Base-by-base conservation (phyloP, 768 basidiomycete species). In the Tulasnella sp. region DNA sequence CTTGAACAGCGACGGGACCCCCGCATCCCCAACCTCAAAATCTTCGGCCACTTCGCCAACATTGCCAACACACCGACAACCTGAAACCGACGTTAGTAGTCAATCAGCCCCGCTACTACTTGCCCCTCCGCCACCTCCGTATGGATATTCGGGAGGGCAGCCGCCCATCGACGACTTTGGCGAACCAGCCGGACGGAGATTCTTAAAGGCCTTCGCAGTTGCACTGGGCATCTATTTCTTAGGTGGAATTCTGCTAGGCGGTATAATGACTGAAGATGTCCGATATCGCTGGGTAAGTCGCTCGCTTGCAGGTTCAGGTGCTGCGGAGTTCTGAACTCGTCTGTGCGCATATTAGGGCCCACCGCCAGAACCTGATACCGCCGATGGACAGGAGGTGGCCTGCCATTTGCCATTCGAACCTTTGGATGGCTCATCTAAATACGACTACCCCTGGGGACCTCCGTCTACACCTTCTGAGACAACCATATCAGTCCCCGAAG, bases 391-490 rank as follows among this genome's bases (percentile, higher is more conserved):
- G 36, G 29, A 29, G 19, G 58, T 75, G 6, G 34, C 31, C 17
- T 75, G 74, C 74, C 52, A 75, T 69, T 29, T 75, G 19, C 74
- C 74, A 12, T 75, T 29, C 19, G 54, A 54, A 58, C 45, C 52
- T 17, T 34, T 19, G n/a, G 22, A 75, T 29, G 54, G 25, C 19
- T 36, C 74, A 68, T 64, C 45, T 14, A 38, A 38, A 36, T 72
- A 34, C 19, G 40, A 34, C 2, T 42, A 34, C 39, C 34, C 39
- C 39, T 29, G 36, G 39, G 11, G 14, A 4, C 12, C 39, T 69
- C 72, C 29, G 15, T 6, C 72, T 29, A 1, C 14, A 29, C 72
- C 72, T 11, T 25, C 31, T 17, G 54, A 54, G 40, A 22, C 19
- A 25, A 52, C 54, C 29, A 29, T n/a, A n/a, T n/a, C 29, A 34